Percentiles rank a stretch among this genome's conserved stretches.
phyloP scores from a whole-genome alignment of 1,139 yeast genomes.

The Groenewaldozyma auringiensis region DNA sequence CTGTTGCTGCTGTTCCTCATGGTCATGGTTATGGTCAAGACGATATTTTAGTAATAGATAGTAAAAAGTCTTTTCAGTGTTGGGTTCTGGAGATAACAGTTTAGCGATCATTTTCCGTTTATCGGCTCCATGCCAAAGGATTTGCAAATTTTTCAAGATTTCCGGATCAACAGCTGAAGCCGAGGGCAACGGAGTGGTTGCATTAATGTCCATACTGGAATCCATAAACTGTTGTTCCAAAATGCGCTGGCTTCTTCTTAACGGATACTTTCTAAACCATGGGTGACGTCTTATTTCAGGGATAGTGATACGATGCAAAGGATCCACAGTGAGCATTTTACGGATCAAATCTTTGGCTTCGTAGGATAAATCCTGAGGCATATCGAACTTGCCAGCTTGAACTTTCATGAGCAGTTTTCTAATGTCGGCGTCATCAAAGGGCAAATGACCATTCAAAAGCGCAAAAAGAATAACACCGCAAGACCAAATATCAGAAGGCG shows the following conservation, averaged over 20 bases:
- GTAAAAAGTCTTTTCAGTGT: constrained; percentile 86
- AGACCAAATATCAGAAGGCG: constrained; percentile 97
- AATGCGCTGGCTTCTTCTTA: constrained; percentile 15
- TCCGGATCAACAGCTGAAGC: constrained; percentile 65
- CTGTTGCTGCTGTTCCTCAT: constrained; percentile 6
- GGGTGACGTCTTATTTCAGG: constrained; percentile 72
- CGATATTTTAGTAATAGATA: constrained; percentile 76
- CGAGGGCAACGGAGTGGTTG: constrained; percentile 22
- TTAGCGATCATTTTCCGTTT: constrained; percentile 52
- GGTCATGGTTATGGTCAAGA: constrained; percentile 48
- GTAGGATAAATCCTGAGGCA: constrained; percentile 69
- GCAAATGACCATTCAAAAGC: constrained; percentile 84
- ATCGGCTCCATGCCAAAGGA: constrained; percentile 84
- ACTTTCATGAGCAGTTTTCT: constrained; percentile 79
- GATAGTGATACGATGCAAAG: constrained; percentile 68
- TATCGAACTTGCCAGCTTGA: constrained; percentile 76
- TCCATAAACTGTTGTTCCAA: constrained; percentile 28
- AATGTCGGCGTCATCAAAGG: constrained; percentile 94
- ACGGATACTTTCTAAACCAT: constrained; percentile 63
- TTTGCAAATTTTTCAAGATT: constrained; percentile 75
- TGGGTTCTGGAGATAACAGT: constrained; percentile 51
- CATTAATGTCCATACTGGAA: constrained; percentile 11
- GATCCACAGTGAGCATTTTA: constrained; percentile 75
- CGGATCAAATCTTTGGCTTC: constrained; percentile 86
- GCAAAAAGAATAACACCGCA: constrained; percentile 96